These are phyloP conservation scores for Phialophora macrospora DNA, from an alignment of 2,329 filamentous ascomycete genomes.

Conservation along the genomic window DNA sequence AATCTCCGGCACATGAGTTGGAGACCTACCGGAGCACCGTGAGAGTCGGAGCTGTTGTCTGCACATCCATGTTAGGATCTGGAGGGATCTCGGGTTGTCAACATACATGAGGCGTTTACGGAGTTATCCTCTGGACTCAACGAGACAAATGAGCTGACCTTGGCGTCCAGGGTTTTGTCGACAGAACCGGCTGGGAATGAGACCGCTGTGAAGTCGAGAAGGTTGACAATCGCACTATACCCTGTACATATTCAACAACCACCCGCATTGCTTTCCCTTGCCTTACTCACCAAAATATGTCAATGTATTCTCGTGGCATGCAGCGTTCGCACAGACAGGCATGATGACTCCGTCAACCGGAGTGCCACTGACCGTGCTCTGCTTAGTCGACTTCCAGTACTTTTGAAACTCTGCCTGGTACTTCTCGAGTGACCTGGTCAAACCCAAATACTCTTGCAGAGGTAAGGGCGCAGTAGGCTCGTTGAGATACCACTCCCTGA, in stretches of 20 bases:
- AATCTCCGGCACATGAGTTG: slow-evolving; percentile 60
- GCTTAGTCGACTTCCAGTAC: slow-evolving; percentile 46
- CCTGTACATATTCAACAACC: slow-evolving; percentile 43
- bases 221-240: slow-evolving; percentile 66
- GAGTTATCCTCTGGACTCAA: slow-evolving; percentile 41
- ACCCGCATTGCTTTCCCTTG: slow-evolving; percentile 9
- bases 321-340: slow-evolving; percentile 63
- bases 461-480: slow-evolving; percentile 11
- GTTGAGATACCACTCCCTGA: slow-evolving; percentile 25
- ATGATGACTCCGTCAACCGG: slow-evolving; percentile 61
- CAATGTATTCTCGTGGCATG: slow-evolving; percentile 26
- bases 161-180: slow-evolving; percentile 18
- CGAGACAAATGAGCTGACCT: slow-evolving; percentile 38
- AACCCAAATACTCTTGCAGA: slow-evolving; percentile 20
- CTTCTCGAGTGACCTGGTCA: slow-evolving; percentile 12
- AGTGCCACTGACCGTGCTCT: slow-evolving; percentile 31
- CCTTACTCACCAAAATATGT: slow-evolving; percentile 26
- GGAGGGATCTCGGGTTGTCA: not conserved
- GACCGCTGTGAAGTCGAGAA: slow-evolving; percentile 65
- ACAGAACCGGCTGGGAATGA: slow-evolving; percentile 47
- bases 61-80: slow-evolving; percentile 33
- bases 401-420: slow-evolving; percentile 22
- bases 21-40: slow-evolving; percentile 57
- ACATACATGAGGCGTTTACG: slow-evolving; percentile 19
- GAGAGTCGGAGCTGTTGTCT: slow-evolving; percentile 51